Conservation (phyloP, 225 moss, liverwort and hornwort species). For the Lunularia cruciata region DNA sequence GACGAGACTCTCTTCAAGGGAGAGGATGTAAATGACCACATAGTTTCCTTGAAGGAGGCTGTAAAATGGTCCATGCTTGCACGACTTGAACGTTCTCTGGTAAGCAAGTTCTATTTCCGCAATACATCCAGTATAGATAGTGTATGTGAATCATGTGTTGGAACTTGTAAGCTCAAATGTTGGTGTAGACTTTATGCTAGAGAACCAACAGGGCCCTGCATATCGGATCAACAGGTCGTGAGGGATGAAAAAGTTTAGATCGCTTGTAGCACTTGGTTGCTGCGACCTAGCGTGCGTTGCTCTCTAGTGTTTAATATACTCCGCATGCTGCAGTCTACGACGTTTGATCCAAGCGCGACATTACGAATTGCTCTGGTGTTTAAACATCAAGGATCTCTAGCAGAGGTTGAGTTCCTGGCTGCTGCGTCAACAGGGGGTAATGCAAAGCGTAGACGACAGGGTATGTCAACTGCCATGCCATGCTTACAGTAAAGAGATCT, state of each 20-base stretch:
- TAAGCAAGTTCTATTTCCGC: too few relatives aligned
- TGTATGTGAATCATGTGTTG: too few relatives aligned
- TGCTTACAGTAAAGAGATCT: not conserved
- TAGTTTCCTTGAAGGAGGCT: slow-evolving; percentile 90
- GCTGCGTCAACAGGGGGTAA: slow-evolving; percentile 49
- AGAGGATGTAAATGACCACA: slow-evolving; percentile 57
- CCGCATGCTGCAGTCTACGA: slow-evolving; percentile 68
- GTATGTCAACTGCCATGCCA: slow-evolving; percentile 24
- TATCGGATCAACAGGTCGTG: too few relatives aligned
- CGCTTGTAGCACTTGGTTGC: too few relatives aligned
- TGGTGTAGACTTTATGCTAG: too few relatives aligned
- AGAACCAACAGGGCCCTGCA: too few relatives aligned
- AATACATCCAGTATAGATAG: too few relatives aligned
- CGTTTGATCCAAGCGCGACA: slow-evolving; percentile 81
- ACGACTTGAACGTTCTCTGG: slow-evolving; percentile 74
- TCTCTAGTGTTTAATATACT: too few relatives aligned
- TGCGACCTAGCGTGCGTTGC: too few relatives aligned
- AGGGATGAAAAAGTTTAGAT: too few relatives aligned
- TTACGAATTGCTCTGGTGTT: slow-evolving; percentile 81
- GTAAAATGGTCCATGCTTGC: slow-evolving; percentile 91
- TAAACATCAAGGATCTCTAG: slow-evolving; percentile 72
- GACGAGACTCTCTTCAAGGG: slow-evolving; percentile 55
- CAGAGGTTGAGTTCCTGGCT: slow-evolving; percentile 59
- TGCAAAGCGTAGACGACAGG: slow-evolving; percentile 78
- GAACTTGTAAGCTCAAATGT: too few relatives aligned